These are phyloP conservation scores for Chamaecyparis obtusa DNA, from an alignment of 75 land plant species.

Conservation along the genomic window DNA sequence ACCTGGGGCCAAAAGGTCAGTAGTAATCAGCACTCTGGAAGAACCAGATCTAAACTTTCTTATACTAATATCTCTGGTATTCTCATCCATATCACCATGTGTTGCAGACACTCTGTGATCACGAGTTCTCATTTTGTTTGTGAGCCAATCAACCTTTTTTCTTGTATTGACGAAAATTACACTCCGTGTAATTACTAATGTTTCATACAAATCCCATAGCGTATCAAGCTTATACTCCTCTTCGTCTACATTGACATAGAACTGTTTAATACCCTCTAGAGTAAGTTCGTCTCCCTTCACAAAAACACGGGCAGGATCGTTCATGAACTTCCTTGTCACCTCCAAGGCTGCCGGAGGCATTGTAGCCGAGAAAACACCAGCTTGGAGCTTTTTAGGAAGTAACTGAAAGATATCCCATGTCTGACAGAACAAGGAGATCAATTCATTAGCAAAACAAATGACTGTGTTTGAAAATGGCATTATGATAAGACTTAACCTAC, in stretches of 20 bases:
- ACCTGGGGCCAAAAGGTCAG: constrained; percentile 71
- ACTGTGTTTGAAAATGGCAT: background rate
- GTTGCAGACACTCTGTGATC: constrained; percentile 72
- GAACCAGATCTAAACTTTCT: constrained; percentile 81
- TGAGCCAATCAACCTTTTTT: constrained; percentile 63
- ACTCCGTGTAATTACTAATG: constrained; percentile 70
- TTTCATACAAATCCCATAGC: constrained; percentile 55
- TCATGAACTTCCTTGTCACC: constrained; percentile 69
- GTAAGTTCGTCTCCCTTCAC: constrained; percentile 64
- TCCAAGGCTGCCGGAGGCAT: constrained; percentile 74
- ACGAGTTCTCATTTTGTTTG: constrained; percentile 52
- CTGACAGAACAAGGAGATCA: constrained; percentile 12
- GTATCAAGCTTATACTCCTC: constrained; percentile 59
- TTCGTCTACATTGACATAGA: constrained; percentile 44
- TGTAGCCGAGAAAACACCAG: constrained; percentile 68
- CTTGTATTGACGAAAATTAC: constrained; percentile 68
- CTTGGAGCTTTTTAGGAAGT: constrained; percentile 56
- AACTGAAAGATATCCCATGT: constrained; percentile 54
- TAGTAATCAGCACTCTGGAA: constrained; percentile 75
- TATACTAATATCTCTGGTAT: constrained; percentile 67
- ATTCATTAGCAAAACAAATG: background rate
- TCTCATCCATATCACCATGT: constrained; percentile 73
- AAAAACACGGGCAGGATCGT: constrained; percentile 60
- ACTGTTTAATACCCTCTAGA: constrained; percentile 56
- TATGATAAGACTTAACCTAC: background rate